A percentile compares a stretch with the other conserved stretches of the same genome.
These are phyloP conservation scores for Xerocomus spinulosus DNA, from an alignment of 768 basidiomycete genomes.

Conservation along the genomic window DNA sequence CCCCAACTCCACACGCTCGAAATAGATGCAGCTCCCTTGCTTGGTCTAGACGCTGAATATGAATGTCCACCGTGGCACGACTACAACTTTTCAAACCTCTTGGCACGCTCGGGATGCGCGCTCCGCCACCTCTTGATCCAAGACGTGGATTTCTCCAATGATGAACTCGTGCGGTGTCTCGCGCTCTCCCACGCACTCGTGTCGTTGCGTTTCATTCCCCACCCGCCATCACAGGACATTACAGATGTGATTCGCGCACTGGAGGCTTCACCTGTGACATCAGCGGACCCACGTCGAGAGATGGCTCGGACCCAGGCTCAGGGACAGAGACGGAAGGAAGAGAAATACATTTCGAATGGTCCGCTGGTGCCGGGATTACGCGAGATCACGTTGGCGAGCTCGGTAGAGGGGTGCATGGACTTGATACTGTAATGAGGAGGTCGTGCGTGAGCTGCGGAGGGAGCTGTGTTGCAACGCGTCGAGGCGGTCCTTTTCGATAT, in stretches of 20 bases:
- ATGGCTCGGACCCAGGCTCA: neutral
- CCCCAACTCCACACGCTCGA: constrained; percentile 19
- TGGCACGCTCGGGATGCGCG: constrained; percentile 12
- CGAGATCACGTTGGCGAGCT: constrained; percentile 16
- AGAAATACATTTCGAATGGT: neutral
- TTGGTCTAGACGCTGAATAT: neutral
- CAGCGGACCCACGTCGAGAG: neutral
- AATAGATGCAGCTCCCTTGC: constrained; percentile 7
- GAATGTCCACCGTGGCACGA: constrained; percentile 4
- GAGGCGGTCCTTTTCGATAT: constrained; percentile 11
- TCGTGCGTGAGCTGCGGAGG: constrained; percentile 5
- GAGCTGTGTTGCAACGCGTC: constrained; percentile 5
- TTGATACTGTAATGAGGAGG: constrained; percentile 8
- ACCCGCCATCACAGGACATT: constrained; percentile 14
- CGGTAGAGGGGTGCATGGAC: constrained; percentile 7
- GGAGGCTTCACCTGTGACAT: neutral
- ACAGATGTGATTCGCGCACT: constrained; percentile 6
- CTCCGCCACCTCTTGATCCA: constrained; percentile 15
- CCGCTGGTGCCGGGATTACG: constrained; percentile 8
- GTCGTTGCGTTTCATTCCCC: constrained; percentile 14
- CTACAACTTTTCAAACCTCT: constrained; percentile 13
- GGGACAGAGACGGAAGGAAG: neutral
- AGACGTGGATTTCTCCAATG: constrained; percentile 13
- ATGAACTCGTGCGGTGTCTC: constrained; percentile 20
- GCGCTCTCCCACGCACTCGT: constrained; percentile 8